Evolutionary conservation across 495 filamentous ascomycete genomes (phyloP), one percentile per base, ranked within the genome.

Genomic region (Aspergillus kassunensis): DNA sequence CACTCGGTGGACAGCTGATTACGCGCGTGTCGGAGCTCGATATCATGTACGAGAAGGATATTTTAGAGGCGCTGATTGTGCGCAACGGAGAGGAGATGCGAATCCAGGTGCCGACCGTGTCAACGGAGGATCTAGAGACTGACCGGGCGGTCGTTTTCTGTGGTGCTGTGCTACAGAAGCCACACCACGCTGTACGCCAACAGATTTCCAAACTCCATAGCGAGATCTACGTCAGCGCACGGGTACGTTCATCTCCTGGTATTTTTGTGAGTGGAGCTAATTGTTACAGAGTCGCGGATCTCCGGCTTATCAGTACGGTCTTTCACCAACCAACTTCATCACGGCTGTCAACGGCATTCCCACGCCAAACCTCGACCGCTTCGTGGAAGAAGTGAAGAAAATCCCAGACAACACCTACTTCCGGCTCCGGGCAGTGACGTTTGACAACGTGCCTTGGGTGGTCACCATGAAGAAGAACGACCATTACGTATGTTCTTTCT

Each of bases 381-480:
- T 99, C 64, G 67, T 97, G 37, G 71, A 74, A 15, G 86, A 89
- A 60, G 87, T 90, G 12, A 77, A 84, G 49, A 86, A 87, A 65
- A 96, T 99, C 59, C 88, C 88, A 0, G 91, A 99, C 58, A 97
- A 97, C 66, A 93, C 89, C 3, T 99, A 98, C 72, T 97, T 98
- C 83, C 82, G 95, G 19, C 77, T 99, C 12, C 86, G 88, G 54
- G 89, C 91, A 9, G 88, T 96, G 63, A 97, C 93, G 2, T 99
- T 97, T 61, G 93, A 99, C 65, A 95, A 93, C 55, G 90, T 97
- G 13, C 92, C 91, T 12, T 99, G 91, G 87, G 89, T 97, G 20
- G 88, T 93, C 16, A 97, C 92, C 21, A 97, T 99, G 85, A 99
- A 99, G 83, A 99, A 99, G 83, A 95, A 95, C 66, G 95, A 99